Evolutionary conservation across 208 protist species (phyloP), one percentile per base, ranked within the genome.

Genomic region (Porcisia deanei): DNA sequence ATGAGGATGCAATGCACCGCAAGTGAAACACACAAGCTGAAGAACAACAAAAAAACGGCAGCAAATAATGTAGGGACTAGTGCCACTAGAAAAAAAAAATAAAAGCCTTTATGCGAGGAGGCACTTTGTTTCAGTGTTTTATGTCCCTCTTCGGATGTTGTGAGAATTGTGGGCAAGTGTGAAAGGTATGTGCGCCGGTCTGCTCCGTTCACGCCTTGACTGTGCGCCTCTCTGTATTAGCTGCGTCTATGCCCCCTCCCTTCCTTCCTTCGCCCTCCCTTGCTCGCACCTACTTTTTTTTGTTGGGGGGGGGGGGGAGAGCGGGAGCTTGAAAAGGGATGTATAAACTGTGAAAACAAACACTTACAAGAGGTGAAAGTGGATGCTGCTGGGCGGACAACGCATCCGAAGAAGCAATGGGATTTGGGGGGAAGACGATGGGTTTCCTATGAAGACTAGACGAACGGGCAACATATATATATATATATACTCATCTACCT

Each of bases 1-100:
- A 45, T n/a, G 66, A 7, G n/a, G 3, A 71, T 7, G 47, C 22
- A 39, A 71, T 68, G 55, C 71, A n/a, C 47, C 71, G 1, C 71
- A 73, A 58, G 59, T 37, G 49, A 60, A 41, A 73, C 30, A 71
- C 45, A 70, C 25, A 77, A 70, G 22, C 72, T 61, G 37, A 73
- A 59, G 2, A 67, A 22, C 14, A 9, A 54, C 3, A 53, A 25
- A 66, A 1, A 3, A 41, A 22, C 2, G 30, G 18, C 12, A 41
- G 45, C 67, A 5, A 61, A 47, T 6, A 73, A 70, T 16, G 55
- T 53, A 73, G 73, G 64, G 34, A 67, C 61, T 67, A 25, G 8
- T 20, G 22, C 14, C 7, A 14, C 58, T 16, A 12, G 41, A 49
- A 25, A 37, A 49, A 25, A 37, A 18, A 67, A 67, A 30, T 25